Evolutionary conservation across 1,139 yeast species (phyloP).

Genomic region (Saccharomycopsis crataegensis): DNA sequence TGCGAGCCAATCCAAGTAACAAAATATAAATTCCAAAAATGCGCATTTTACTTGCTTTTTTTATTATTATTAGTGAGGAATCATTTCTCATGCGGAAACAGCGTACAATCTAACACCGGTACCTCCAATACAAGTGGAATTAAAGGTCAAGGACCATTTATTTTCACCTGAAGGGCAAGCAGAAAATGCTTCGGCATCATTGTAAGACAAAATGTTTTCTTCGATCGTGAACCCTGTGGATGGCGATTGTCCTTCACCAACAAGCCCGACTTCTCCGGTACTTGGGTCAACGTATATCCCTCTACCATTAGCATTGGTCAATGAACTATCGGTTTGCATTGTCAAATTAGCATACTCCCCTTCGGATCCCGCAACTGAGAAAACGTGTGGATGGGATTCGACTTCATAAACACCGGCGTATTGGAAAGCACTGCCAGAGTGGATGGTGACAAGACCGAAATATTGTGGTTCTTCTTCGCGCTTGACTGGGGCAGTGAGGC

Average conservation of each 20-base stretch:
- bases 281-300: not conserved
- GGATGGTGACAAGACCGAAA: conserved; percentile 1
- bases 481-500: not conserved
- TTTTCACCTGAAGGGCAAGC: not conserved
- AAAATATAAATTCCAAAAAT: too few species aligned
- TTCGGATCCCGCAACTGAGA: not conserved
- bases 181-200: not conserved
- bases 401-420: not conserved
- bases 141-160: not conserved
- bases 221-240: not conserved
- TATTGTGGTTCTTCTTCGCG: not conserved
- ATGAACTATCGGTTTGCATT: not conserved
- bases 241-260: not conserved
- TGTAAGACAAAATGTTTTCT: not conserved
- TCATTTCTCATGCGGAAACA: too few species aligned
- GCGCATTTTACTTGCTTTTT: too few species aligned
- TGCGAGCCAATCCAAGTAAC: too few species aligned
- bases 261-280: not conserved
- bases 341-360: not conserved
- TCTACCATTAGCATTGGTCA: not conserved
- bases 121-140: not conserved
- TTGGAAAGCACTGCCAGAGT: not conserved
- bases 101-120: not conserved
- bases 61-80: too few species aligned
- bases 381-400: not conserved